Base-by-base conservation (phyloP, 2,329 filamentous ascomycete genomes). In the Fusarium camptoceras region DNA sequence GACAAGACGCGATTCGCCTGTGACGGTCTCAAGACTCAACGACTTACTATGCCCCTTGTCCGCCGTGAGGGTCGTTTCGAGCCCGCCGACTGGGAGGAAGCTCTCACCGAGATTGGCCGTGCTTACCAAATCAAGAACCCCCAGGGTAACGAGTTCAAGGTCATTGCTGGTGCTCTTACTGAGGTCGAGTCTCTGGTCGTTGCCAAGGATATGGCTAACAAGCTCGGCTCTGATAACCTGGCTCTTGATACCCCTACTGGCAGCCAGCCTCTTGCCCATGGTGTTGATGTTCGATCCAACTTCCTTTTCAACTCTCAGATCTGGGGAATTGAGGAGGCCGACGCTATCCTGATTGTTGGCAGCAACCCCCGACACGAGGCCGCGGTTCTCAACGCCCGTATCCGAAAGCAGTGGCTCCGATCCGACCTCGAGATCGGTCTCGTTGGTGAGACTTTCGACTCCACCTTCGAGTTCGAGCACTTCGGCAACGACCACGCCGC, bases 271-370 rank as follows among this genome's bases (percentile, higher is more conserved):
- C 84, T 98, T 68, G 92, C 95, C 37, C 96, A 99, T 82, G 96
- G 96, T 81, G 84, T 98, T 68, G 96, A 99, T 77, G 88, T 98
- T 63, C 93, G 95, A 71, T 93, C 94, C 63, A 99, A 96, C 85
- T 99, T 97, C 83, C 86, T 94, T 46, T 98, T 99, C 87, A 99
- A 99, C 88, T 97, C 94, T 39, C 93, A 88, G 80, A 97, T 99
- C 78, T 92, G 89, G 80, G 96, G 94, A 77, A 92, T 98, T 39
- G 96, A 99, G 82, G 93, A 97, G 78, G 94, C 95, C 20, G 96
- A 98, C 82, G 89, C 88, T 75, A 93, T 99, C 64, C 90, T 99
- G 56, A 90, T 99, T 63, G 89, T 99, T 70, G 96, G 95, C 73
- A 98, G 93, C 79, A 99, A 99, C 85, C 92, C 96, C 42, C 90